Base-by-base conservation (phyloP, 2,329 filamentous ascomycete genomes). In the Orbilia quercus region DNA sequence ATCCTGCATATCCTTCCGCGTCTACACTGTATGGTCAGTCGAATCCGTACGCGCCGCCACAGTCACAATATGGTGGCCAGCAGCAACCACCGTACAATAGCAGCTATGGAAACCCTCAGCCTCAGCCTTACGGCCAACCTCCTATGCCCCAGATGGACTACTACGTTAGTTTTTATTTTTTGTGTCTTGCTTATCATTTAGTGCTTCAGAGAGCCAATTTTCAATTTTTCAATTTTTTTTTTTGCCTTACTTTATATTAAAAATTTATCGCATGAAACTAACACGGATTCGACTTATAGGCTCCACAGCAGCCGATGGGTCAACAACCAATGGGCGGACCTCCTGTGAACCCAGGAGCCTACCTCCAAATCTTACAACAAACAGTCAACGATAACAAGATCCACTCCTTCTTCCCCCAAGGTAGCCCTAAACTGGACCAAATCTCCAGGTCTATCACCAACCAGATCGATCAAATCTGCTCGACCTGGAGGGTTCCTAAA, bases 401-500 rank as follows among this genome's bases (percentile, higher is more conserved):
- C 47, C 60, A 75, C 5, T 31, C 16, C 16, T 75, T 75, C 45
- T 75, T 51, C 58, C 69, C 74, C 28, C 69, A 62, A n/a, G 20
- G 20, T 12, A 50, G 45, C 34, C 58, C 47, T 34, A 63, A 63
- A 25, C 22, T 70, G 18, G 20, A 70, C n/a, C 44, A 60, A 16
- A 70, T 70, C 20, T 22, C 45, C 28, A 28, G 47, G 18, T 34
- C n/a, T 11, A 38, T 73, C 20, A 60, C 47, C 9, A 38, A 44
- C 51, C 69, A 73, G 28, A 73, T 73, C 16, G 23, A 60, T 3
- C 71, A 75, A n/a, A 48, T 80, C 7, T 75, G 76, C 47, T 55
- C 72, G 22, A 44, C 53, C 11, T 80, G 79, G 79, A 74, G 74
- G 11, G 58, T 80, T 20, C 78, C 79, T 3, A 75, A 51, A 7